phyloP scores from a whole-genome alignment of 768 basidiomycete species.

The Leccinum uliginosum region DNA sequence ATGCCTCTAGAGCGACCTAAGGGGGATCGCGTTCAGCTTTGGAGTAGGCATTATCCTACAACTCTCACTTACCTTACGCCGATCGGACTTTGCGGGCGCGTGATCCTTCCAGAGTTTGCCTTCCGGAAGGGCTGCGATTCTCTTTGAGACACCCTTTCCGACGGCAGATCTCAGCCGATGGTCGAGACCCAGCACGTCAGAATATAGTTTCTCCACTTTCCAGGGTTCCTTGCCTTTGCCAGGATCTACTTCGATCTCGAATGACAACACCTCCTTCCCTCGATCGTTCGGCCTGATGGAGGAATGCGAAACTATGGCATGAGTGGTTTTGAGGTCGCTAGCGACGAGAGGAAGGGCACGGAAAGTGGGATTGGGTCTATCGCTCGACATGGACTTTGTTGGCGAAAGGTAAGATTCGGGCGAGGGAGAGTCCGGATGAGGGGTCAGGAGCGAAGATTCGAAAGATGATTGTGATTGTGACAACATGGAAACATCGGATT shows the following conservation, averaged over 20 bases:
- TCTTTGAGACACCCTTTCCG: conserved; percentile 70
- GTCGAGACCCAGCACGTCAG: conserved; percentile 88
- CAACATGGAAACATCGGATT: conserved; percentile 16
- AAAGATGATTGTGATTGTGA: conserved; percentile 23
- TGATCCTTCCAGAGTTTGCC: conserved; percentile 95
- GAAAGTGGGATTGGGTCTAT: conserved; percentile 43
- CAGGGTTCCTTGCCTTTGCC: conserved; percentile 68
- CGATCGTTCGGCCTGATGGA: conserved; percentile 85
- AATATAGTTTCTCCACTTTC: conserved; percentile 91
- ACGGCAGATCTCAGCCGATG: conserved; percentile 55
- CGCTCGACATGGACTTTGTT: conserved; percentile 19
- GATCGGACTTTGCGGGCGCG: conserved; percentile 94
- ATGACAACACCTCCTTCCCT: conserved; percentile 89
- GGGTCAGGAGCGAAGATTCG: conserved; percentile 14
- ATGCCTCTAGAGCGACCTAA: conserved; percentile 75
- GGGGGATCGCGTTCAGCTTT: conserved; percentile 7
- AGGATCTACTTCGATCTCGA: conserved; percentile 74
- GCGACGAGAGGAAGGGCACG: conserved; percentile 70
- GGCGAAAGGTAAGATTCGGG: conserved; percentile 30
- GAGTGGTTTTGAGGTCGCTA: conserved; percentile 69
- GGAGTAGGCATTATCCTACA: background rate
- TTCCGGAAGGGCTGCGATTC: conserved; percentile 79
- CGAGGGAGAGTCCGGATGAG: conserved; percentile 28
- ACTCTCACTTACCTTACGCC: conserved; percentile 69
- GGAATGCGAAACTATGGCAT: conserved; percentile 69